Base-by-base conservation (phyloP, 192 early-diverging fungal species). In the Coemansia sp. region DNA sequence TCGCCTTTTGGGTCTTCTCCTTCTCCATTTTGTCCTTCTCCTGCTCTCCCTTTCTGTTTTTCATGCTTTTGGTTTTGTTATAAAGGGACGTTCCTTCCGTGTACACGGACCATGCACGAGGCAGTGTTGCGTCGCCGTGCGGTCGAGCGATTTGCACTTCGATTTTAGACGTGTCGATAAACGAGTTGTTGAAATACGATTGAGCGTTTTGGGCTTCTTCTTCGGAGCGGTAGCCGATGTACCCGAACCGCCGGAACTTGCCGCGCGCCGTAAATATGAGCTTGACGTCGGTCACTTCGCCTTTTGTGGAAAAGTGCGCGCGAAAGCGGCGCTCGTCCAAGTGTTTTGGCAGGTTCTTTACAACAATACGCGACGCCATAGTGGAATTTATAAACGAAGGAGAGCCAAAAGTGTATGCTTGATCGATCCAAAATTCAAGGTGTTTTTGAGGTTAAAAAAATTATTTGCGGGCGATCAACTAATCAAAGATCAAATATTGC, bases 301-400 rank as follows among this genome's bases (percentile, higher is more conserved):
- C 94, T 57, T 89, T 88, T 21, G 83, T 54, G 31, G 83, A 83
- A 82, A 99, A 97, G 75, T 94, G 93, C 53, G 89, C 89, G 34
- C 88, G 85, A 65, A 99, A 87, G 60, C 93, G 85, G 21, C 94
- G 89, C 44, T 91, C 86, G 12, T 85, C 87, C 28, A 94, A 79
- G 69, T 95, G 84, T 73, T 93, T 94, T 54, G 97, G 97, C n/a
- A 99, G 84, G 82, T 96, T 96, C 70, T 95, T 96, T 62, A 99
- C 91, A 67, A 99, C 91, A 25, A 99, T 85, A 49, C 97, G 90
- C 20, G 89, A 74, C 20, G 53, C 26, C 53, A 56, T 56, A 5
- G 40, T n/a, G n/a, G n/a, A n/a, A n/a, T 44, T 44, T 44, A n/a
- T 44, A 44, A 44, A 12, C n/a, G n/a, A 44, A 44, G 40, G 15